Conservation (phyloP, 768 basidiomycete species). For the Termitomyces sp. region DNA sequence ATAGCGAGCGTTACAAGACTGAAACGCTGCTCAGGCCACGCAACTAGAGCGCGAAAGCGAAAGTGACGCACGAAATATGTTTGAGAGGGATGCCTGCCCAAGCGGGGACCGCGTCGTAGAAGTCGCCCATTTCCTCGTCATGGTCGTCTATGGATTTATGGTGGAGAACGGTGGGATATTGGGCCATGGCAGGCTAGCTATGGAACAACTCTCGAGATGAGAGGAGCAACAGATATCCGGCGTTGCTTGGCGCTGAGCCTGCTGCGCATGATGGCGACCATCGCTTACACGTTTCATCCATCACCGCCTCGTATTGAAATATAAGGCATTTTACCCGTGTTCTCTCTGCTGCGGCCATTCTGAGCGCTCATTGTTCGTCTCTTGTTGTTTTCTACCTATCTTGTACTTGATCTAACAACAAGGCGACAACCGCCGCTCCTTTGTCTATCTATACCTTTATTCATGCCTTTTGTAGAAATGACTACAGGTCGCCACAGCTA, state of each 20-base stretch:
- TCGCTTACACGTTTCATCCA: not conserved
- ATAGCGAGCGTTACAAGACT: constrained; percentile 82
- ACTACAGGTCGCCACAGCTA: not conserved
- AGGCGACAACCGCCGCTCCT: not conserved
- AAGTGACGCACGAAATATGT: constrained; percentile 66
- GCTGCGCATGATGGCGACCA: constrained; percentile 10
- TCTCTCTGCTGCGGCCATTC: too few species aligned
- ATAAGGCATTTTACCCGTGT: too few species aligned
- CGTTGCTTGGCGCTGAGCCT: not conserved
- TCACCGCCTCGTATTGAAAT: not conserved
- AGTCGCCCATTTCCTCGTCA: constrained; percentile 39
- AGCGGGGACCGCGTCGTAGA: constrained; percentile 36
- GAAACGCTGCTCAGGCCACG: not conserved
- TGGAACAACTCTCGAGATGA: constrained; percentile 2
- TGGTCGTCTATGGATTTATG: constrained; percentile 24
- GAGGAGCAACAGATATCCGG: not conserved
- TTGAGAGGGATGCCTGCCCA: constrained; percentile 71
- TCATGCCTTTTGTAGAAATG: not conserved
- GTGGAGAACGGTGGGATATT: constrained; percentile 5
- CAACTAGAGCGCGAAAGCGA: not conserved
- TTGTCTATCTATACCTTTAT: not conserved
- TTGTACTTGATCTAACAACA: not conserved
- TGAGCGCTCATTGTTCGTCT: not conserved
- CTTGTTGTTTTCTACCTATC: not conserved
- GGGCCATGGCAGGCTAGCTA: constrained; percentile 13